Conservation (phyloP, 768 basidiomycete species). For the Strobilomyces confusus region DNA sequence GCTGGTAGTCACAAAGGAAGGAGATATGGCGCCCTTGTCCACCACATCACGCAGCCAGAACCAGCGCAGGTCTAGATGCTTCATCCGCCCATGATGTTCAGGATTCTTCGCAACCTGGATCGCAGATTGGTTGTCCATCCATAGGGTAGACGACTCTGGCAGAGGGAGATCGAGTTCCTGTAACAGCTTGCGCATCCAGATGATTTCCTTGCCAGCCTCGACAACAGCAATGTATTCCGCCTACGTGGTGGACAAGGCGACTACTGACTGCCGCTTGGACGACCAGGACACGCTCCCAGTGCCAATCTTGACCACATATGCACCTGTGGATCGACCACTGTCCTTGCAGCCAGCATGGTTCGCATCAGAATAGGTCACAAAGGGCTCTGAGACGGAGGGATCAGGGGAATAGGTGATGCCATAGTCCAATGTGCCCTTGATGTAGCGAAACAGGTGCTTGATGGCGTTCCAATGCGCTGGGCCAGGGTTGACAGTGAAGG, state of each 20-base stretch:
- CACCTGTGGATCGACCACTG: not conserved
- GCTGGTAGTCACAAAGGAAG: no score
- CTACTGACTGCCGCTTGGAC: slow-evolving; percentile 30
- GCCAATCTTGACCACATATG: not conserved
- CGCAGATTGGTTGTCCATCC: no score
- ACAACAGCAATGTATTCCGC: slow-evolving; percentile 27
- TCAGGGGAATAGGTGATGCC: not conserved
- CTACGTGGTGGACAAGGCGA: slow-evolving; percentile 28
- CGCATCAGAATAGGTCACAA: not conserved
- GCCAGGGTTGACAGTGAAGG: not conserved
- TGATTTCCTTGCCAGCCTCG: slow-evolving; percentile 19
- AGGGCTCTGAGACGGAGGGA: not conserved
- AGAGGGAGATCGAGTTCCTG: not conserved
- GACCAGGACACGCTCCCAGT: slow-evolving; percentile 33
- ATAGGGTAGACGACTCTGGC: not conserved
- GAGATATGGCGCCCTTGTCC: no score
- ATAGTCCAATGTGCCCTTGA: not conserved
- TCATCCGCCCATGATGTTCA: no score
- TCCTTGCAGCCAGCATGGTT: slow-evolving; percentile 1
- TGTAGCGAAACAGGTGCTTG: not conserved
- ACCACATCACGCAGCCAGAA: no score
- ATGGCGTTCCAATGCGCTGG: not conserved
- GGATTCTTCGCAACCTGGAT: no score
- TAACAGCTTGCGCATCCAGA: slow-evolving; percentile 29
- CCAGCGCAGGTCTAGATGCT: no score